Conservation (phyloP, 2,329 filamentous ascomycete genomes). For the Penicillium brevicompactum region DNA sequence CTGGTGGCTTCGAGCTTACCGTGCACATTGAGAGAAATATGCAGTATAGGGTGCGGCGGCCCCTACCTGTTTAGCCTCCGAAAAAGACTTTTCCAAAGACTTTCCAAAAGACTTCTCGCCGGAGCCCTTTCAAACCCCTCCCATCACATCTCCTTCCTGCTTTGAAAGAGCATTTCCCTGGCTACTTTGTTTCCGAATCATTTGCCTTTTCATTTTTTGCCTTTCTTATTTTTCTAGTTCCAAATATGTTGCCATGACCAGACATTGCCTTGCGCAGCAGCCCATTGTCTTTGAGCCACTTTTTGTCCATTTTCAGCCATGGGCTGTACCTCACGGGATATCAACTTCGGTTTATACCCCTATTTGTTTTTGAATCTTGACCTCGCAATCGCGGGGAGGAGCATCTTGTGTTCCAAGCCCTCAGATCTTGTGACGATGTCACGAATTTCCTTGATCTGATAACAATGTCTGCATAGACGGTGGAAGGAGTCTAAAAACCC, state of each 20-base stretch:
- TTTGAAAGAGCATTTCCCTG: conserved; percentile 1
- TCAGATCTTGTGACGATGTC: conserved; percentile 23
- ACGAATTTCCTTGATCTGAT: conserved; percentile 25
- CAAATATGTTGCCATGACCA: not conserved
- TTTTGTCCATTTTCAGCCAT: not conserved
- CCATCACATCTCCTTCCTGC: not conserved
- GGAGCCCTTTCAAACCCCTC: not conserved
- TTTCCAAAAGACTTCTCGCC: not conserved
- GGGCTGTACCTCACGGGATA: conserved; percentile 21
- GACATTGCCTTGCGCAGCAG: not conserved
- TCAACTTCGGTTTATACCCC: conserved; percentile 19
- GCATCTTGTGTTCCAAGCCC: not conserved
- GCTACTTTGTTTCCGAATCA: not conserved
- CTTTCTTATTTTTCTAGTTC: not conserved
- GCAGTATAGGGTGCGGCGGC: conserved; percentile 7
- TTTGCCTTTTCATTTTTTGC: not conserved
- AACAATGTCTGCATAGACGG: conserved; percentile 16
- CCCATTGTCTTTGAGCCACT: conserved; percentile 7
- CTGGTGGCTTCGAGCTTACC: not conserved
- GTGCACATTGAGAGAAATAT: conserved; percentile 7
- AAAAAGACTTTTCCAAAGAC: too few species aligned
- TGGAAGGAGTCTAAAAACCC: conserved; percentile 2
- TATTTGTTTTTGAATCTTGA: conserved; percentile 2
- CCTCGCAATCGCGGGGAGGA: not conserved
- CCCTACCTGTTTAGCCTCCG: not conserved